A percentile compares a stretch with the other conserved stretches of the same genome.
Conservation (phyloP, 192 early-diverging fungal genomes). For the Funneliformis mosseae region DNA sequence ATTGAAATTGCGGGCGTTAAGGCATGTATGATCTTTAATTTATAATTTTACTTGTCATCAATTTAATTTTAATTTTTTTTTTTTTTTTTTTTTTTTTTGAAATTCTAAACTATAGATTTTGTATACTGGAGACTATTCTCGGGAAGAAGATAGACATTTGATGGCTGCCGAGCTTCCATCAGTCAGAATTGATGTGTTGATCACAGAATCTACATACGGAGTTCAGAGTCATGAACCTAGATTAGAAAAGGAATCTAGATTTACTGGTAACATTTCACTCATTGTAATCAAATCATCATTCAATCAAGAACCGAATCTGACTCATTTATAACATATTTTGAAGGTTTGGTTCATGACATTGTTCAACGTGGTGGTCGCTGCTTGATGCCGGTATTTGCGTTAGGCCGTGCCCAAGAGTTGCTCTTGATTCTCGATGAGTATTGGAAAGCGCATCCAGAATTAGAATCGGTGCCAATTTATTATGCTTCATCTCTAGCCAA, state of each 20-base stretch:
- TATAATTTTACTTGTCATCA: background rate
- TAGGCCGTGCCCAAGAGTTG: conserved; percentile 97
- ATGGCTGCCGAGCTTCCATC: conserved; percentile 94
- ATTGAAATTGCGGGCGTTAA: conserved; percentile 88
- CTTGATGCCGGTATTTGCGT: conserved; percentile 93
- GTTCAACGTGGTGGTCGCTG: conserved; percentile 88
- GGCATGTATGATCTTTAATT: conserved; percentile 38
- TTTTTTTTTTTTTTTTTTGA: too few relatives aligned
- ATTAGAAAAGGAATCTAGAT: conserved; percentile 86
- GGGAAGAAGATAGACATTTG: conserved; percentile 98
- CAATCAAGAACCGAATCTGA: background rate
- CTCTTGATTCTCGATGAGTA: conserved; percentile 97
- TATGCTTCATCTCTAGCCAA: conserved; percentile 96
- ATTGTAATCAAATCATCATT: too few relatives aligned
- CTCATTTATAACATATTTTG: background rate
- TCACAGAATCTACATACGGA: conserved; percentile 96
- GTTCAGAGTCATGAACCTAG: conserved; percentile 95
- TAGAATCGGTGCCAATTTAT: conserved; percentile 92
- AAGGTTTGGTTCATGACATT: conserved; percentile 76
- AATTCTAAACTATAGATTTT: conserved; percentile 54
- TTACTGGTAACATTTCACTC: conserved; percentile 63
- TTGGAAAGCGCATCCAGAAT: conserved; percentile 87
- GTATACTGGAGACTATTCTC: conserved; percentile 98
- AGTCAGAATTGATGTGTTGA: conserved; percentile 85
- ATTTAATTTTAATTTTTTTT: too few relatives aligned